phyloP scores from a whole-genome alignment of 495 filamentous ascomycete species.

The Hypoxylon lienhwacheense region DNA sequence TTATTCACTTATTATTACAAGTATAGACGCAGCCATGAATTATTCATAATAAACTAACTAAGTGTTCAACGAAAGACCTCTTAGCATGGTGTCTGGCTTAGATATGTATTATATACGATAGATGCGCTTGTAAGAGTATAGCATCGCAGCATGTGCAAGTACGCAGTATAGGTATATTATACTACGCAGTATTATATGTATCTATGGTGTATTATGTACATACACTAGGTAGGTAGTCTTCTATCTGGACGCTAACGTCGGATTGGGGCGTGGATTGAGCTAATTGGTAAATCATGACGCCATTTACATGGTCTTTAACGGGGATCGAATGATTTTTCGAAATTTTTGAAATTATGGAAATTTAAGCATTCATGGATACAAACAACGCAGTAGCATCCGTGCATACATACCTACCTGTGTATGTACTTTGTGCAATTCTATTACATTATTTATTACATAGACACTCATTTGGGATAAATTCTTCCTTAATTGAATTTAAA shows the following conservation, averaged over 20 bases:
- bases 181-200: too few species aligned
- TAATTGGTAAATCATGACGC: slow-evolving; percentile 28
- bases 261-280: slow-evolving; percentile 1
- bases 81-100: too few species aligned
- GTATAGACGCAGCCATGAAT: too few species aligned
- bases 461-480: slow-evolving; percentile 9
- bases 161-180: too few species aligned
- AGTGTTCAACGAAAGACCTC: too few species aligned
- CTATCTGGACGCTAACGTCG: not conserved
- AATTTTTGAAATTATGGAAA: slow-evolving; percentile 28
- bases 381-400: slow-evolving; percentile 19
- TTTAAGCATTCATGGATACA: slow-evolving; percentile 16
- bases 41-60: too few species aligned
- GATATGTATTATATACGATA: too few species aligned
- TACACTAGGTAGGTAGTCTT: not conserved
- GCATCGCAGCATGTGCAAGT: too few species aligned
- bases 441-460: not conserved
- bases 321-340: slow-evolving; percentile 24
- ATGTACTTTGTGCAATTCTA: slow-evolving; percentile 17
- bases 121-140: too few species aligned
- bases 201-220: too few species aligned
- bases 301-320: slow-evolving; percentile 14
- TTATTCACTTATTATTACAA: too few species aligned
- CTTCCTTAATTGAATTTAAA: not conserved
- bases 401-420: not conserved